Conservation (phyloP, 371 early-diverging fungal genomes). For the Parasitella parasitica region DNA sequence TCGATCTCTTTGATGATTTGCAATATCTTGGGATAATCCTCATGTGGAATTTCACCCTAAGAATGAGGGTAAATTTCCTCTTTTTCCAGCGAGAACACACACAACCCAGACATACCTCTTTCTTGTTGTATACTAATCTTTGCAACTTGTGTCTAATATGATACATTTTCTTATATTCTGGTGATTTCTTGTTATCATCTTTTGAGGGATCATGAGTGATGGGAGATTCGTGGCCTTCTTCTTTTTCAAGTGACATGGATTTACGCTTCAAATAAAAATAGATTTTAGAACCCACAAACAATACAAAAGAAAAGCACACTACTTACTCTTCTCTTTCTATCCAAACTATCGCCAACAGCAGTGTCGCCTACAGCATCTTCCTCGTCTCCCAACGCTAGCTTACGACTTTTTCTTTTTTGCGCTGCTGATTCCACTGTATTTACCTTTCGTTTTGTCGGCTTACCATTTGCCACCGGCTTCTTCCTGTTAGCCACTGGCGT, state of each 20-base stretch:
- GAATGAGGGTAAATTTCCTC: background rate
- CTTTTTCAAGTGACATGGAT: constrained; percentile 33
- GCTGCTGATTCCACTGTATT: background rate
- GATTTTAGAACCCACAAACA: background rate
- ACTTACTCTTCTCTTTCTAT: constrained; percentile 40
- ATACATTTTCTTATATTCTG: constrained; percentile 40
- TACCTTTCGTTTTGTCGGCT: constrained; percentile 1
- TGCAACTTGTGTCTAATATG: constrained; percentile 45
- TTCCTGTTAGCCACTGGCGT: constrained; percentile 16
- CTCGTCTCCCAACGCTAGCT: constrained; percentile 17
- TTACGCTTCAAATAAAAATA: constrained; percentile 26
- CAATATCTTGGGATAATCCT: constrained; percentile 46
- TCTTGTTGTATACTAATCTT: constrained; percentile 48
- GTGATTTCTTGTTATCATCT: constrained; percentile 20
- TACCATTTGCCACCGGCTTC: constrained; percentile 13
- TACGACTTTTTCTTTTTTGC: constrained; percentile 29
- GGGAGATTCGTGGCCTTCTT: constrained; percentile 8
- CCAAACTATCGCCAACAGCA: constrained; percentile 10
- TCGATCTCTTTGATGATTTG: constrained; percentile 43
- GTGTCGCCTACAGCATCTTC: constrained; percentile 23
- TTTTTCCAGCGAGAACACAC: background rate
- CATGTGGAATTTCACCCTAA: constrained; percentile 49
- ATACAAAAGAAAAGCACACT: background rate
- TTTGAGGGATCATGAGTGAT: constrained; percentile 1
- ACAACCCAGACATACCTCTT: constrained; percentile 24